Percentiles rank a stretch among this genome's conserved stretches.
Conservation (phyloP, 805 yeast genomes). For the Cyberlindnera americana region DNA sequence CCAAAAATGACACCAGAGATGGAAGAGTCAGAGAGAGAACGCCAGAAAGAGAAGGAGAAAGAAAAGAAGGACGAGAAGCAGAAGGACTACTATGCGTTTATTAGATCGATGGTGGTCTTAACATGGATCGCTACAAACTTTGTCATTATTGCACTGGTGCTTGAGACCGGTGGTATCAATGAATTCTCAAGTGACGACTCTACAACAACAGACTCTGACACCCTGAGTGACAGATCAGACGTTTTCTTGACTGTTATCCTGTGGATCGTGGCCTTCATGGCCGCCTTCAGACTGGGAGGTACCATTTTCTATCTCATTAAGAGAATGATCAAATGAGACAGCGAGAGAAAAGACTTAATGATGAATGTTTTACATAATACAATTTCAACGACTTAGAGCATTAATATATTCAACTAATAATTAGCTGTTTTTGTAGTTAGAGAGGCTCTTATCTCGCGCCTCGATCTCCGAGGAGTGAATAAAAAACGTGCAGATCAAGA, state of each 20-base stretch:
- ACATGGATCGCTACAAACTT: slow-evolving; percentile 88
- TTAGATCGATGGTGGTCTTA: slow-evolving; percentile 85
- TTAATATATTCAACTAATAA: too few relatives aligned
- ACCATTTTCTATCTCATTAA: slow-evolving; percentile 53
- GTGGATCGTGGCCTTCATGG: slow-evolving; percentile 92
- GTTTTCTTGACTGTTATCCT: slow-evolving; percentile 78
- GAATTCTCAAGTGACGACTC: slow-evolving; percentile 26
- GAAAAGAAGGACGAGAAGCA: slow-evolving; percentile 49
- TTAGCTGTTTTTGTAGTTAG: too few relatives aligned
- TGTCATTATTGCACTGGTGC: slow-evolving; percentile 74
- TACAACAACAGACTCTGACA: slow-evolving; percentile 6
- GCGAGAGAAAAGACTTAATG: too few relatives aligned
- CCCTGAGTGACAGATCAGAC: slow-evolving; percentile 40
- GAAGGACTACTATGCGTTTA: slow-evolving; percentile 83
- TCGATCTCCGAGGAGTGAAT: too few relatives aligned
- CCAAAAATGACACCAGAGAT: slow-evolving; percentile 28
- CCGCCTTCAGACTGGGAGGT: slow-evolving; percentile 78
- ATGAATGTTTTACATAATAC: too few relatives aligned
- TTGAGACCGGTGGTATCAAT: slow-evolving; percentile 77
- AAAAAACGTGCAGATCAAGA: too few relatives aligned
- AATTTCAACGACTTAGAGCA: too few relatives aligned
- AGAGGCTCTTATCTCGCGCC: too few relatives aligned
- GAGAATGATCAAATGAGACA: slow-evolving; percentile 31
- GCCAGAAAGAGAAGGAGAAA: slow-evolving; percentile 19
- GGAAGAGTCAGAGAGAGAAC: slow-evolving; percentile 31